Evolutionary conservation across 257 asterid species (phyloP).

Genomic region (Mitragyna speciosa): DNA sequence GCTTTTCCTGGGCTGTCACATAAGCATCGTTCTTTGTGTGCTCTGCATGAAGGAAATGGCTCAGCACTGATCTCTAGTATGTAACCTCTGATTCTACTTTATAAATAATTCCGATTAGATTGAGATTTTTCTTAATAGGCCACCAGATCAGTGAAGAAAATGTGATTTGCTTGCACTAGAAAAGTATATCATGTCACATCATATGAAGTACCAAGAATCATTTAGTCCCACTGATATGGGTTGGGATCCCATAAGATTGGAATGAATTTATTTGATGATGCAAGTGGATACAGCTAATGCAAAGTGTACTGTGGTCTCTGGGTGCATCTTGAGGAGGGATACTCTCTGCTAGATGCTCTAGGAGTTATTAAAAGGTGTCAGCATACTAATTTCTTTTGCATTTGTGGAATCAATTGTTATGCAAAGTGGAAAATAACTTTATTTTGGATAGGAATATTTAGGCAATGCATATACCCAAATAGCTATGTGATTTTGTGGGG

Average conservation of each 20-base stretch:
- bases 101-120: not conserved
- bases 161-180: not conserved
- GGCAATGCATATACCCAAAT: not conserved
- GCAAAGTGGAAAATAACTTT: not conserved
- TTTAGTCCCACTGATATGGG: not conserved
- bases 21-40: not conserved
- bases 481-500: not conserved
- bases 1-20: conserved; percentile 2
- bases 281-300: conserved; percentile 4
- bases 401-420: not conserved
- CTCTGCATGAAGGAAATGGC: not conserved
- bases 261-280: conserved; percentile 19
- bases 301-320: not conserved
- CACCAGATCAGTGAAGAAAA: not conserved
- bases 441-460: not conserved
- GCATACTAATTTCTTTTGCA: conserved; percentile 10
- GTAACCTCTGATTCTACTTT: not conserved
- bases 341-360: conserved; percentile 4
- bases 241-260: conserved; percentile 27
- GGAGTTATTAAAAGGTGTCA: conserved; percentile 17
- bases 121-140: not conserved
- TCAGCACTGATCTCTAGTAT: not conserved
- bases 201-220: not conserved
- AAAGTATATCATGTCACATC: conserved; percentile 3
- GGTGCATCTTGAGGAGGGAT: not conserved